Evolutionary conservation across 2,329 filamentous ascomycete genomes (phyloP).

Genomic region (Daldinia sp.): DNA sequence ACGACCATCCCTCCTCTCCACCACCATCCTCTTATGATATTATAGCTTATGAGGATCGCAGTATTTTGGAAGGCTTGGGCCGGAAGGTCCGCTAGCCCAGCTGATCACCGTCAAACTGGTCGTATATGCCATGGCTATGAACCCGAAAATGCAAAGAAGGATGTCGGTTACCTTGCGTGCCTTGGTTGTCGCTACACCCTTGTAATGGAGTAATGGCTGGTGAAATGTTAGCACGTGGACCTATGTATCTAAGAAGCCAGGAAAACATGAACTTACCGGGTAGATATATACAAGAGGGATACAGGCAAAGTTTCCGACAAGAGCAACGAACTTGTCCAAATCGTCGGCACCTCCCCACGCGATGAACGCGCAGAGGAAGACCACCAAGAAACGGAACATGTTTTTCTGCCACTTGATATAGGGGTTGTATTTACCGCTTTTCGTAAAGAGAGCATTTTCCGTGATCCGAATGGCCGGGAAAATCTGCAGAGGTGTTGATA

Average conservation of each 20-base stretch:
- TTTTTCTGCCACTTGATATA: conserved; percentile 99
- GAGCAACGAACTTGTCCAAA: conserved; percentile 95
- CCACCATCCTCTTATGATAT: background rate
- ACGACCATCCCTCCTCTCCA: conserved; percentile 29
- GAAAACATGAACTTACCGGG: conserved; percentile 74
- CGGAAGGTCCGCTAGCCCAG: conserved; percentile 75
- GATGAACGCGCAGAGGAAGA: conserved; percentile 85
- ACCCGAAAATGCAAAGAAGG: conserved; percentile 81
- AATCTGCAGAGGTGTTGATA: conserved; percentile 95
- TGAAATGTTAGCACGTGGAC: conserved; percentile 49
- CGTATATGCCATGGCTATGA: conserved; percentile 91
- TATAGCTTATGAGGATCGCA: conserved; percentile 60
- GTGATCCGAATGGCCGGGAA: conserved; percentile 98
- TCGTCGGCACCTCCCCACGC: conserved; percentile 94
- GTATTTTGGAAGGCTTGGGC: conserved; percentile 63
- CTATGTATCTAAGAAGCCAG: background rate
- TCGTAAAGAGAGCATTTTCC: conserved; percentile 92
- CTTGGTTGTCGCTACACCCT: conserved; percentile 77
- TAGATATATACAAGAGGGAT: conserved; percentile 98
- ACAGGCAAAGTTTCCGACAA: conserved; percentile 97
- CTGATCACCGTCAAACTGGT: conserved; percentile 87
- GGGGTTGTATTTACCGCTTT: conserved; percentile 96
- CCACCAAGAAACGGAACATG: conserved; percentile 91
- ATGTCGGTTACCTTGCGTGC: conserved; percentile 80
- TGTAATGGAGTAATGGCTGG: conserved; percentile 90